Percentiles rank a stretch among this genome's conserved stretches.
phyloP scores from a whole-genome alignment of 2,329 filamentous ascomycete genomes.

The Ploettnerulaceae sp. region DNA sequence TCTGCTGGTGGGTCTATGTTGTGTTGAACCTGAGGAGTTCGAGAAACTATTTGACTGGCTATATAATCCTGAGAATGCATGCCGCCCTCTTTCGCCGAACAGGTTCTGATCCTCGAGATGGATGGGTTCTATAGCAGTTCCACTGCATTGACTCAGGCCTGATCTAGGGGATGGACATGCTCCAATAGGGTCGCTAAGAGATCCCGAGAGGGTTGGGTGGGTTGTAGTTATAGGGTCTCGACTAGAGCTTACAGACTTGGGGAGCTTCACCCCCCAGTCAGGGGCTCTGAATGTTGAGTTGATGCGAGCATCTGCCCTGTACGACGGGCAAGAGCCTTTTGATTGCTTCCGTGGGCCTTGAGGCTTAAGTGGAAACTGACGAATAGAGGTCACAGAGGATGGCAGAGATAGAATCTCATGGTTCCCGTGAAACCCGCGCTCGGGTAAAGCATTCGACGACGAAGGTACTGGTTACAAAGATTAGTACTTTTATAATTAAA shows the following conservation, averaged over 20 bases:
- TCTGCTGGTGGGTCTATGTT: neutral
- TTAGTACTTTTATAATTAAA: no score
- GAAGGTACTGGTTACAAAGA: no score
- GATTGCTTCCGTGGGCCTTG: neutral
- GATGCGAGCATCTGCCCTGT: neutral
- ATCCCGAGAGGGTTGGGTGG: neutral
- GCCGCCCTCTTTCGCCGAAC: neutral
- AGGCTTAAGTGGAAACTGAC: neutral
- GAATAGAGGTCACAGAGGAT: neutral
- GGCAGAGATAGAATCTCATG: neutral
- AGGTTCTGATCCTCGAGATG: neutral
- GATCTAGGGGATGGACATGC: neutral
- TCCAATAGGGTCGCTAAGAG: neutral
- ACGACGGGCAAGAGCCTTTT: neutral
- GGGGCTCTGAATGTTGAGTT: constrained; percentile 3
- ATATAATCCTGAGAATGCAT: neutral
- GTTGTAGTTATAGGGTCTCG: neutral
- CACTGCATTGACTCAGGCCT: neutral
- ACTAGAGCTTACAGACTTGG: neutral
- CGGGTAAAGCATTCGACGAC: no score
- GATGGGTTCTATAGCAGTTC: constrained; percentile 3
- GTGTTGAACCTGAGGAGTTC: neutral
- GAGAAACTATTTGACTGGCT: no score
- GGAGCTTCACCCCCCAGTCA: neutral
- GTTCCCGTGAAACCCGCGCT: no score